phyloP scores from a whole-genome alignment of 441 rosid species.

The Populus trichocarpa region DNA sequence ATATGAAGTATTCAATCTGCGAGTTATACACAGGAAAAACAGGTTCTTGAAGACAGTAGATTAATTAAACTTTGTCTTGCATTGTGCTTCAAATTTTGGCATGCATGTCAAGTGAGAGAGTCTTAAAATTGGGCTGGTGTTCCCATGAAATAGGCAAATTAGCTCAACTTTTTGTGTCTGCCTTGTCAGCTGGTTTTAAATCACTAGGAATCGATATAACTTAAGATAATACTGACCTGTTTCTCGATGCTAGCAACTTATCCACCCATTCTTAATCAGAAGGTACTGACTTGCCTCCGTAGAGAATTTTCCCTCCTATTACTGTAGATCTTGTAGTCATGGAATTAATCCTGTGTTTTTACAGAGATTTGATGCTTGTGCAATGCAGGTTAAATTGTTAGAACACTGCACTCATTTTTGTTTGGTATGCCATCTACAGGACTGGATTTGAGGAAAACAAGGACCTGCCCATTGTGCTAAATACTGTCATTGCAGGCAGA shows the following conservation, averaged over 20 bases:
- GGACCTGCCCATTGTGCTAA: conserved; percentile 70
- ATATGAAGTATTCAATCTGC: conserved; percentile 72
- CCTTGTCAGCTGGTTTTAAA: background rate
- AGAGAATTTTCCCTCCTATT: background rate
- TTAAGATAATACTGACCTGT: background rate
- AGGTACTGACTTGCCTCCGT: background rate
- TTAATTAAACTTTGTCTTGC: background rate
- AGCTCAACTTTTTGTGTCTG: background rate
- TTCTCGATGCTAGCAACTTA: conserved; percentile 3
- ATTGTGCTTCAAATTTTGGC: background rate
- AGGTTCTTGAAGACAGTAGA: conserved; percentile 41
- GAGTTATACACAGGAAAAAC: conserved; percentile 89
- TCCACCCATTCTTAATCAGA: background rate
- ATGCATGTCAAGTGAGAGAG: background rate
- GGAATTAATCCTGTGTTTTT: background rate
- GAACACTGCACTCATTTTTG: conserved; percentile 19
- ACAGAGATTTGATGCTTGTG: conserved; percentile 17
- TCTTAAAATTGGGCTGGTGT: background rate
- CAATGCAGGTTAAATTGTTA: conserved; percentile 17
- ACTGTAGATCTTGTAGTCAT: background rate
- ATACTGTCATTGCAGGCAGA: conserved; percentile 80
- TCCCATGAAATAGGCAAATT: background rate
- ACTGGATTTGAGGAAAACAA: conserved; percentile 94
- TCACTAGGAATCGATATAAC: background rate
- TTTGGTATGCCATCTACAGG: conserved; percentile 42